A percentile compares a stretch with the other conserved stretches of the same genome.
Evolutionary conservation across 768 basidiomycete species (phyloP).

Genomic region (Hydnomerulius pinastri): DNA sequence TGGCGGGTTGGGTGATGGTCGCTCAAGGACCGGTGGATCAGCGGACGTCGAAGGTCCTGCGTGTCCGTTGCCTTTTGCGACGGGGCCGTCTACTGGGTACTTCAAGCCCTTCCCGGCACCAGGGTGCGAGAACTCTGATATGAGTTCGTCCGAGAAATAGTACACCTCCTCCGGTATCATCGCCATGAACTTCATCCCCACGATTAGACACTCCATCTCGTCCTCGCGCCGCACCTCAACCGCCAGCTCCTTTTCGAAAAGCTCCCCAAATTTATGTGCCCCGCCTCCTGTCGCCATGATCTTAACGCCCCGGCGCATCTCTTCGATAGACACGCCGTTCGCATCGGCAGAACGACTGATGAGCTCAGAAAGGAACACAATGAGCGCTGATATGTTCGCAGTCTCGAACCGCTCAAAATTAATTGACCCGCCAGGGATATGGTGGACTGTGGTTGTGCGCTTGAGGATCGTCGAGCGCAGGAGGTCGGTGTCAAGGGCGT

Average conservation of each 20-base stretch:
- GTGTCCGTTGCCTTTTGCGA: constrained; percentile 3
- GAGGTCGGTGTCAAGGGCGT: constrained; percentile 41
- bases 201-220: constrained; percentile 99
- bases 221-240: constrained; percentile 92
- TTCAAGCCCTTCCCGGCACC: constrained; percentile 13
- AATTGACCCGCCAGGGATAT: constrained; percentile 94
- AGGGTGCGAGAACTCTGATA: constrained; percentile 59
- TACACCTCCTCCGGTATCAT: constrained; percentile 97
- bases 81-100: background rate
- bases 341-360: constrained; percentile 83
- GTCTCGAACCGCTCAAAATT: constrained; percentile 99
- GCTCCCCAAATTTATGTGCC: constrained; percentile 90
- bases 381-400: constrained; percentile 78
- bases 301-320: constrained; percentile 92
- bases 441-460: constrained; percentile 55
- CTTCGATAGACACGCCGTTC: constrained; percentile 84
- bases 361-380: constrained; percentile 83
- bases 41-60: constrained; percentile 10
- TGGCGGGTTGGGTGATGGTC: constrained; percentile 91
- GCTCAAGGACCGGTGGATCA: constrained; percentile 49
- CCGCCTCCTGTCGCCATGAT: constrained; percentile 99
- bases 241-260: constrained; percentile 69
- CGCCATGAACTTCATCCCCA: constrained; percentile 93
- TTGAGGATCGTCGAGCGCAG: constrained; percentile 68
- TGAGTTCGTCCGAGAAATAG: constrained; percentile 97